These are phyloP conservation scores for Singerocomus inundabilis DNA, from an alignment of 1,284 basidiomycete species.

Conservation along the genomic window DNA sequence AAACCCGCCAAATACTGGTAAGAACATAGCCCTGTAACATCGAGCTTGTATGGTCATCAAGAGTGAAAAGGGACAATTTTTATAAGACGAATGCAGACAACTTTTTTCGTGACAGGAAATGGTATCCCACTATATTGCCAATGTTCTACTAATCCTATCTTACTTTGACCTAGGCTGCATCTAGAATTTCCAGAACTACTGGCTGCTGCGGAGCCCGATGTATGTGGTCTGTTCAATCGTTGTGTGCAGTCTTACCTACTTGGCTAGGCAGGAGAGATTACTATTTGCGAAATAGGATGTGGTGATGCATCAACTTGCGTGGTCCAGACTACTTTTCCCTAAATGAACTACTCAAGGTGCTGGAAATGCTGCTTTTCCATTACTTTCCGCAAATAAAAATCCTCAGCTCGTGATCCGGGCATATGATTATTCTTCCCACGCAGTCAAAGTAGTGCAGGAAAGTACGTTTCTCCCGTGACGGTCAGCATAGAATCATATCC, in stretches of 20 bases:
- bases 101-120: conserved; percentile 92
- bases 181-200: conserved; percentile 89
- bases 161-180: conserved; percentile 59
- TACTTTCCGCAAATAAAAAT: conserved; percentile 83
- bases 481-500: neutral
- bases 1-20: conserved; percentile 74
- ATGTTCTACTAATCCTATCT: conserved; percentile 6
- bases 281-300: conserved; percentile 84
- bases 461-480: neutral
- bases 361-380: conserved; percentile 92
- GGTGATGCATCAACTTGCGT: conserved; percentile 43
- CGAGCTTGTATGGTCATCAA: conserved; percentile 1
- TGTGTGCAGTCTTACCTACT: conserved; percentile 2
- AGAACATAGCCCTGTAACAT: conserved; percentile 3
- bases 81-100: conserved; percentile 82
- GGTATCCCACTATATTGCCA: conserved; percentile 40
- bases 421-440: conserved; percentile 90
- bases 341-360: conserved; percentile 54
- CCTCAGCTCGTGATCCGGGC: conserved; percentile 71
- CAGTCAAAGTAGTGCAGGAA: conserved; percentile 89
- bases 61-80: conserved; percentile 77
- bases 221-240: conserved; percentile 32
- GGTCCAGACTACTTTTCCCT: conserved; percentile 3
- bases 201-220: conserved; percentile 65
- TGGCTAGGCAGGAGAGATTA: conserved; percentile 69